Conservation (phyloP, 106 monocot genomes). For the Cymbidium sinense region DNA sequence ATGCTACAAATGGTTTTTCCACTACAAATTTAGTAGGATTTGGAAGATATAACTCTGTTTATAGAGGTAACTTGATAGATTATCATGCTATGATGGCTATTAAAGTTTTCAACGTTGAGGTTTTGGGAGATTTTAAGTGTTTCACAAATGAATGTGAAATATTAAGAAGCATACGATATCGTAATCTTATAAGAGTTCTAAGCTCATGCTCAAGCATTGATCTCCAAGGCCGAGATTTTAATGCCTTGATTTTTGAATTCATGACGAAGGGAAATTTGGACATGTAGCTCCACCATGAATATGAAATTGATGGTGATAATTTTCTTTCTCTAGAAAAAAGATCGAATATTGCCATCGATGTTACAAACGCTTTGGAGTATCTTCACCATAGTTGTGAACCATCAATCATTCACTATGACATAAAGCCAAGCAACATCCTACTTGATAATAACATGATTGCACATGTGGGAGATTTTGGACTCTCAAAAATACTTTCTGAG, state of each 20-base stretch:
- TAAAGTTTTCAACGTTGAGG: conserved; percentile 33
- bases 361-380: conserved; percentile 42
- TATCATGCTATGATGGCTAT: conserved; percentile 13
- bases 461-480: conserved; percentile 42
- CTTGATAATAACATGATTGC: conserved; percentile 38
- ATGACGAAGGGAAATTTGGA: conserved; percentile 36
- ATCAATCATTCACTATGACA: conserved; percentile 42
- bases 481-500: conserved; percentile 10
- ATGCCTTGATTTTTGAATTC: conserved; percentile 23
- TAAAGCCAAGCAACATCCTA: conserved; percentile 15
- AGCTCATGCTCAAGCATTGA: conserved; percentile 21
- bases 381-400: conserved; percentile 28
- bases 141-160: conserved; percentile 39
- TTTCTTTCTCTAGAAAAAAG: background rate
- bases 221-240: conserved; percentile 21
- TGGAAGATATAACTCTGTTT: conserved; percentile 25
- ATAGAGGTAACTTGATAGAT: conserved; percentile 6
- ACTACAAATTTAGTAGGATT: conserved; percentile 19
- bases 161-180: conserved; percentile 23
- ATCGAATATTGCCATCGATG: conserved; percentile 37
- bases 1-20: conserved; percentile 30
- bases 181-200: conserved; percentile 36
- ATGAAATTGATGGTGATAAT: background rate
- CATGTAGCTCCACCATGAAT: conserved; percentile 20
- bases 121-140: conserved; percentile 25